Conservation (phyloP, 2,329 filamentous ascomycete species). For the Fusarium lyarnte region DNA sequence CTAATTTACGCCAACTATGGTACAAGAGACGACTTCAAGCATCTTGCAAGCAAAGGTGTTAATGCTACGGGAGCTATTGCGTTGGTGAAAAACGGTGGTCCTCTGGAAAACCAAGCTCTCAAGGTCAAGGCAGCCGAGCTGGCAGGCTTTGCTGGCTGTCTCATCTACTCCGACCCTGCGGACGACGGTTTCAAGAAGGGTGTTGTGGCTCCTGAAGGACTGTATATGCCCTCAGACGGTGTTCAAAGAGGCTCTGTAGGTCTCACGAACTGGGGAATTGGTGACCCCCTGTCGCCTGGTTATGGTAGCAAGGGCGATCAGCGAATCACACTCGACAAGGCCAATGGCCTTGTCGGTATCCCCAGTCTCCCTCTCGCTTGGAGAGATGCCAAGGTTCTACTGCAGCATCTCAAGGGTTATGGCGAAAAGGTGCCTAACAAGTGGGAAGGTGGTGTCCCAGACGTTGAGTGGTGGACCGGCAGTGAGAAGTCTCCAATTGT, state of each 20-base stretch:
- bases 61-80: conserved; percentile 82
- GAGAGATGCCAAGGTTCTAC: conserved; percentile 83
- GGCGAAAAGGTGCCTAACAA: conserved; percentile 73
- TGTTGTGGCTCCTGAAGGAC: conserved; percentile 77
- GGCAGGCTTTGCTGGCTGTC: conserved; percentile 84
- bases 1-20: conserved; percentile 95
- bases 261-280: conserved; percentile 82
- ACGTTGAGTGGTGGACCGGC: conserved; percentile 88
- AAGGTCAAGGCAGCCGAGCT: conserved; percentile 92
- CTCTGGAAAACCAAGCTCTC: conserved; percentile 75
- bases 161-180: conserved; percentile 91
- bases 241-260: conserved; percentile 86
- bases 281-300: conserved; percentile 92
- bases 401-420: conserved; percentile 79
- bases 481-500: conserved; percentile 78
- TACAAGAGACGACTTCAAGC: conserved; percentile 82
- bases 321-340: conserved; percentile 75
- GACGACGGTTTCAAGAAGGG: conserved; percentile 85
- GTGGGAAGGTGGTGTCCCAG: conserved; percentile 82
- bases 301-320: conserved; percentile 76
- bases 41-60: conserved; percentile 75
- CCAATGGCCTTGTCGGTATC: conserved; percentile 79
- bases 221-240: conserved; percentile 81
- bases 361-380: conserved; percentile 91
- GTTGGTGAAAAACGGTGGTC: conserved; percentile 82